These are phyloP conservation scores for Saururus chinensis DNA, from an alignment of 164 flowering plant species.

Conservation along the genomic window DNA sequence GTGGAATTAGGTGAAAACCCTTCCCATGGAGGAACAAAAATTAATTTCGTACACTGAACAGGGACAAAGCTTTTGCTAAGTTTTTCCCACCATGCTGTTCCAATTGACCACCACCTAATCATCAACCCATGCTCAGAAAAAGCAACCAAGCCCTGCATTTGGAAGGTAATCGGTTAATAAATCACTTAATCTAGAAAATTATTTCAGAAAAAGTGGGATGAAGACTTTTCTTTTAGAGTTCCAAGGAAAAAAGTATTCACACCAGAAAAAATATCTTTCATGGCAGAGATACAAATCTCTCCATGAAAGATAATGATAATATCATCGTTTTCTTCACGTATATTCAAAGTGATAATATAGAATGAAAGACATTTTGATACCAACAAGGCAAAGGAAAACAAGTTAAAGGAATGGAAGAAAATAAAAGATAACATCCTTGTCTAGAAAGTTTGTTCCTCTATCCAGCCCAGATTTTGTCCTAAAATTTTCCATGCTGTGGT, in stretches of 20 bases:
- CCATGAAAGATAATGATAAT: no score
- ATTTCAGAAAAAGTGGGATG: not conserved
- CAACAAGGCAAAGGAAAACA: no score
- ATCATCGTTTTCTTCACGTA: no score
- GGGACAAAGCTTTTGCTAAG: conserved; percentile 70
- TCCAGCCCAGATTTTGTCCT: no score
- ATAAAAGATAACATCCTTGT: no score
- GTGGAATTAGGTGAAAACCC: conserved; percentile 84
- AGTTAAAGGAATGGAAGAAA: no score
- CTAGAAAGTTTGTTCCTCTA: no score
- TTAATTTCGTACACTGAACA: conserved; percentile 85
- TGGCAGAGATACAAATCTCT: no score
- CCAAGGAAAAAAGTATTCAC: not conserved
- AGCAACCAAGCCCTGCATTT: conserved; percentile 81
- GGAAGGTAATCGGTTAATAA: not conserved
- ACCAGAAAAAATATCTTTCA: no score
- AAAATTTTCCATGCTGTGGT: no score
- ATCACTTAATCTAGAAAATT: not conserved
- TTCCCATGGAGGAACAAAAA: conserved; percentile 97
- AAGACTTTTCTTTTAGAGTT: not conserved
- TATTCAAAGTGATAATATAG: no score
- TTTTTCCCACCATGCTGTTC: conserved; percentile 98
- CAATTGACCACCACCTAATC: conserved; percentile 99
- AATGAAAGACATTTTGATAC: no score
- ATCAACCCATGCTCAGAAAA: conserved; percentile 93